These are phyloP conservation scores for Falciphora oryzae DNA, from an alignment of 2,329 filamentous ascomycete species.

Conservation along the genomic window DNA sequence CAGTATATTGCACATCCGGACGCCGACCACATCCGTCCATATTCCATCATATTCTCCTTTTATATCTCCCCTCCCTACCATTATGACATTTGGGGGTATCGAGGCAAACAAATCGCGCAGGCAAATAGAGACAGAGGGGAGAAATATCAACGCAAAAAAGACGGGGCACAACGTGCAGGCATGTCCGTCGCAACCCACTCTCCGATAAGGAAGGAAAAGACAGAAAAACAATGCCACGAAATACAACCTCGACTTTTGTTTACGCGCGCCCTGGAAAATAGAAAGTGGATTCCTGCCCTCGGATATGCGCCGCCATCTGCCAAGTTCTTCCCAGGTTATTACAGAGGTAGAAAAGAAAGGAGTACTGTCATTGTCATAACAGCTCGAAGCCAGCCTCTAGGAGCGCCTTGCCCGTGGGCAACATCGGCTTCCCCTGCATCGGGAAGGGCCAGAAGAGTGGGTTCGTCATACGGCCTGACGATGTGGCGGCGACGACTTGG, in stretches of 20 bases:
- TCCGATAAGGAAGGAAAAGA: neutral
- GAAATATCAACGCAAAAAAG: neutral
- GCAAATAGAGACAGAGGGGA: neutral
- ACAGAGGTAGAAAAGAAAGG: neutral
- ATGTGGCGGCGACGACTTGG: constrained; percentile 12
- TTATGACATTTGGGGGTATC: neutral
- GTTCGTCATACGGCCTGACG: constrained; percentile 39
- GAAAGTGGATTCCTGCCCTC: no score
- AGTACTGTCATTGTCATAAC: constrained; percentile 20
- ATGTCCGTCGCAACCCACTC: neutral
- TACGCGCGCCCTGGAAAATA: neutral
- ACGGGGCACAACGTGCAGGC: neutral
- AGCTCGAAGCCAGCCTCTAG: constrained; percentile 47
- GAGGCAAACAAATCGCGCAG: neutral
- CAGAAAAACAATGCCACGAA: neutral
- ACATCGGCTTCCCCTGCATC: constrained; percentile 51
- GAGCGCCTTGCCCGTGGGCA: constrained; percentile 41
- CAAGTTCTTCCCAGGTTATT: neutral
- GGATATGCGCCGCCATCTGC: no score
- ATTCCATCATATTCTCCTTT: no score
- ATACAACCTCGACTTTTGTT: neutral
- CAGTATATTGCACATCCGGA: no score
- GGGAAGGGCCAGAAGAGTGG: constrained; percentile 57
- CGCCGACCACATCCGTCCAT: no score
- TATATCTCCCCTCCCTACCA: no score